Percentiles rank a stretch among this genome's conserved stretches.
Conservation (phyloP, 441 rosid genomes). For the Pelargonium australe region DNA sequence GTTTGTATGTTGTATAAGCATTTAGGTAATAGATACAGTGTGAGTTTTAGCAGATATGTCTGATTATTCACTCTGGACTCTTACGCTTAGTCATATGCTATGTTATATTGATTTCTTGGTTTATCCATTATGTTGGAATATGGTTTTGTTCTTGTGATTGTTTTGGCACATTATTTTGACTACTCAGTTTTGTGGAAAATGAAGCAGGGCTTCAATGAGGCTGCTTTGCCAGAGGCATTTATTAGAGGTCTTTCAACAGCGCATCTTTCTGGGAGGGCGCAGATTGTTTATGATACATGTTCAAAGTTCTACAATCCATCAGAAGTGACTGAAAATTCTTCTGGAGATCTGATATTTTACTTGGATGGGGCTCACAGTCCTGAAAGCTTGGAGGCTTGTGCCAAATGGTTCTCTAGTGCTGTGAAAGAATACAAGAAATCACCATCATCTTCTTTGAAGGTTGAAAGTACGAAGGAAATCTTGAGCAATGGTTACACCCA, state of each 20-base stretch:
- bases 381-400: conserved; percentile 93
- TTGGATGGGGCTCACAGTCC: conserved; percentile 98
- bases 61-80: no score
- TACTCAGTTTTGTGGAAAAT: conserved; percentile 14
- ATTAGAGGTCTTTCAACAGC: conserved; percentile 77
- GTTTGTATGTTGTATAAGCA: no score
- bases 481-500: conserved; percentile 33
- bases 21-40: no score
- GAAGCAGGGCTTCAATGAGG: conserved; percentile 34
- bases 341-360: conserved; percentile 69
- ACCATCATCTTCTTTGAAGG: conserved; percentile 20
- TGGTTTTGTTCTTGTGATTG: background rate
- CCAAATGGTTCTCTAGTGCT: conserved; percentile 73
- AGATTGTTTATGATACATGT: conserved; percentile 50
- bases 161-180: conserved; percentile 13
- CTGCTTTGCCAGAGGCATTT: conserved; percentile 50
- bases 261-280: conserved; percentile 71
- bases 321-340: conserved; percentile 25
- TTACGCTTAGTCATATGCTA: no score
- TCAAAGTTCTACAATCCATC: conserved; percentile 31
- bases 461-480: conserved; percentile 20
- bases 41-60: no score
- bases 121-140: background rate
- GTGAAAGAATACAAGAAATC: conserved; percentile 29
- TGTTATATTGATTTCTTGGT: background rate